Evolutionary conservation across 1,284 basidiomycete species (phyloP).

Genomic region (Irpex sp.): DNA sequence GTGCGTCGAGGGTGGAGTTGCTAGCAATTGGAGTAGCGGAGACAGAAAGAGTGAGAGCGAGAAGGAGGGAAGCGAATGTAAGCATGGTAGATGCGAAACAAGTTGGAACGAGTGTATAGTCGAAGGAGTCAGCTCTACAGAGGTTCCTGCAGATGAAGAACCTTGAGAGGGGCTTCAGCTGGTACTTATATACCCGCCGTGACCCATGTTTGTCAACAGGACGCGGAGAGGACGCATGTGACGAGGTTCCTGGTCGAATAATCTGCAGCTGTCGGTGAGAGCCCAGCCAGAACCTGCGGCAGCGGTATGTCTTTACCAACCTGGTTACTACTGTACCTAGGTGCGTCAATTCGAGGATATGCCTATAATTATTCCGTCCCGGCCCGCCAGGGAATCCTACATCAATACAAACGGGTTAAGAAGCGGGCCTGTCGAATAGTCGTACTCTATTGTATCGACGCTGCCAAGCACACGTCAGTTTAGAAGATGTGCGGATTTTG

Average conservation of each 20-base stretch:
- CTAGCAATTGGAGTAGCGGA: neutral
- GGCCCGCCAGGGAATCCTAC: neutral
- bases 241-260: neutral
- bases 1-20: slow-evolving; percentile 2
- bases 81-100: neutral
- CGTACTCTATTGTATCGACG: neutral
- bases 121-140: neutral
- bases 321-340: too few species aligned
- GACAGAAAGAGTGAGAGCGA: neutral
- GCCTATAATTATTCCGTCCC: neutral
- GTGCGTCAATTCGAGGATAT: neutral
- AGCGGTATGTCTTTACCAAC: too few species aligned
- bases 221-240: neutral
- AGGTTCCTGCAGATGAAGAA: neutral
- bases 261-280: neutral
- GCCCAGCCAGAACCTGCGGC: too few species aligned
- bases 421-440: neutral
- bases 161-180: neutral
- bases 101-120: neutral
- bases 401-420: neutral
- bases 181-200: neutral
- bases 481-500: too few species aligned
- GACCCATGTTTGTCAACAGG: neutral
- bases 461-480: neutral
- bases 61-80: neutral